A percentile compares a stretch with the other conserved stretches of the same genome.
phyloP scores from a whole-genome alignment of 306 rosid species.

The Vachellia collinsii region DNA sequence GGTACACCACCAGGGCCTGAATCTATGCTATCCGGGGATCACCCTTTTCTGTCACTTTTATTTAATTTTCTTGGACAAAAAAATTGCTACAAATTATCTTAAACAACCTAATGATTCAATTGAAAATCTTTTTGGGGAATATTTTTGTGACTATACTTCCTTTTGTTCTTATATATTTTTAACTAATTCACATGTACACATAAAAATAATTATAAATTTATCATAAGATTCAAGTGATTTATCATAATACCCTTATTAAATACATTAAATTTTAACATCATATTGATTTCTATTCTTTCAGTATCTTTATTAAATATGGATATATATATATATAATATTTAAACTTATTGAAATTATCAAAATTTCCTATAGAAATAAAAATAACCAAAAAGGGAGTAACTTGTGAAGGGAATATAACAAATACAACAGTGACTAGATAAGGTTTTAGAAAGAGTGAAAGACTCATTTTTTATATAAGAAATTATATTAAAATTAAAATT shows the following conservation, averaged over 20 bases:
- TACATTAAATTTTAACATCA: too few species aligned
- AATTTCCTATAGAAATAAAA: too few species aligned
- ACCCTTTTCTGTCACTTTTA: not conserved
- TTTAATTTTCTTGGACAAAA: slow-evolving; percentile 10
- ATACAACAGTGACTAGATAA: not conserved
- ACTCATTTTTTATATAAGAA: not conserved
- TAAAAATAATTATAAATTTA: too few species aligned
- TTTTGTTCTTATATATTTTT: too few species aligned
- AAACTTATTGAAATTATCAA: too few species aligned
- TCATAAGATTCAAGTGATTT: too few species aligned
- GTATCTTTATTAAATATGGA: too few species aligned
- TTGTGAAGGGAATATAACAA: not conserved
- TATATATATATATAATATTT: too few species aligned
- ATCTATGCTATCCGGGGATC: not conserved
- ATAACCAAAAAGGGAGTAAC: too few species aligned
- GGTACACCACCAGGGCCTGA: not conserved
- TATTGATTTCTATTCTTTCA: too few species aligned
- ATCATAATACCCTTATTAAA: too few species aligned
- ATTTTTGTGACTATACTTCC: not conserved
- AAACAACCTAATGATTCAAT: not conserved
- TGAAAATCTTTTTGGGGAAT: not conserved
- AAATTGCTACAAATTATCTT: slow-evolving; percentile 19
- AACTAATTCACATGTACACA: too few species aligned
- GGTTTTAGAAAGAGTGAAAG: not conserved
- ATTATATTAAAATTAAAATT: not conserved